phyloP scores from a whole-genome alignment of 345 rosid species.

The Iberis pinnata region DNA sequence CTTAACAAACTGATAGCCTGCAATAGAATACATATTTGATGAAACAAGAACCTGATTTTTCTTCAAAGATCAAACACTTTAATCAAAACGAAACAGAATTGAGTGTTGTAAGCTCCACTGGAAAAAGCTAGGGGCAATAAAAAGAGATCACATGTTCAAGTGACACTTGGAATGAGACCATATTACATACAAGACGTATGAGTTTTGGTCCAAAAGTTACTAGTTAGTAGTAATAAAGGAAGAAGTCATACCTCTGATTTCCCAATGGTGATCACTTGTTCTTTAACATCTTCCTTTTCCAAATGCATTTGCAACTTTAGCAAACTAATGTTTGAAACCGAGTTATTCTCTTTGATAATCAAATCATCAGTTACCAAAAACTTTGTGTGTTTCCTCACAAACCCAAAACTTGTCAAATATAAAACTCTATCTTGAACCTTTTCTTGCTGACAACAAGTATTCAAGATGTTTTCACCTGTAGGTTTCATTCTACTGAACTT shows the following conservation, averaged over 20 bases:
- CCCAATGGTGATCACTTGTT: slow-evolving; percentile 10
- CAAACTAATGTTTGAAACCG: no score
- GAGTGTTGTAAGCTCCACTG: no score
- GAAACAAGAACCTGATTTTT: no score
- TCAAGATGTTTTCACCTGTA: neutral
- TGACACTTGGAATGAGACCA: no score
- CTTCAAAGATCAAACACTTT: neutral
- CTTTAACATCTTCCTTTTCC: neutral
- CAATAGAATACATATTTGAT: neutral
- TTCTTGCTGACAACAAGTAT: neutral
- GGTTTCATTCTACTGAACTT: slow-evolving; percentile 6
- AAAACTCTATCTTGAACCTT: neutral
- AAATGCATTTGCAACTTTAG: slow-evolving; percentile 1
- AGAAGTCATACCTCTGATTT: neutral
- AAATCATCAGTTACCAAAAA: neutral
- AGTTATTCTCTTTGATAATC: no score
- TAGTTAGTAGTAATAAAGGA: no score
- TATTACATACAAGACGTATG: no score
- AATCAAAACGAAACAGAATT: no score
- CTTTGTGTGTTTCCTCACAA: neutral
- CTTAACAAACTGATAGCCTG: slow-evolving; percentile 6
- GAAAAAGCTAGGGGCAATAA: no score
- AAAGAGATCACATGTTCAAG: no score
- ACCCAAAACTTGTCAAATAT: neutral
- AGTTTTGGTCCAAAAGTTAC: no score